These are phyloP conservation scores for Syncephalastrum sp. DNA, from an alignment of 371 early-diverging fungal species.

Conservation along the genomic window DNA sequence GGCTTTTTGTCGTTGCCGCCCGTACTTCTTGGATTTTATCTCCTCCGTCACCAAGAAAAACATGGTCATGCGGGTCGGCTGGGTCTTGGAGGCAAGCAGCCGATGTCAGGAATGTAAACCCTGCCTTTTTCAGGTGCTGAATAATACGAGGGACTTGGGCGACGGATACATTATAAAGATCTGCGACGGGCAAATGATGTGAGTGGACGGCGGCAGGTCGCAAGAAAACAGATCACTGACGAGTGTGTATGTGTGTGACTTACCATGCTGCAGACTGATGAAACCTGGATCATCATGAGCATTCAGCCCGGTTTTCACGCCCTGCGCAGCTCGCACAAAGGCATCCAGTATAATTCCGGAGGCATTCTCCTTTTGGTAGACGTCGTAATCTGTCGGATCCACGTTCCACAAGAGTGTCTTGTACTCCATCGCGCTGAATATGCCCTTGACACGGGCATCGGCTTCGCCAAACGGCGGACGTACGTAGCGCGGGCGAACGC, in stretches of 20 bases:
- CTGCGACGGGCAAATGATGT: constrained; percentile 7
- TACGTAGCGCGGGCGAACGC: constrained; percentile 54
- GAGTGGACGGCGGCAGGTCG: neutral
- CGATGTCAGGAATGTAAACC: too few relatives aligned
- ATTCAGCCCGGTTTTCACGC: constrained; percentile 23
- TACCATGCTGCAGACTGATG: constrained; percentile 44
- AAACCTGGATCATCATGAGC: constrained; percentile 32
- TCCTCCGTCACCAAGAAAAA: too few relatives aligned
- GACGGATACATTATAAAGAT: constrained; percentile 32
- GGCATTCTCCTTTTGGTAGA: constrained; percentile 22
- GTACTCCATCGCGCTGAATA: constrained; percentile 47
- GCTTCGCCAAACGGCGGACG: constrained; percentile 62
- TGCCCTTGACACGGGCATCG: constrained; percentile 44
- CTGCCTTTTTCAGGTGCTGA: constrained; percentile 5
- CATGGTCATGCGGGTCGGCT: too few relatives aligned
- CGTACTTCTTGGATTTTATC: too few relatives aligned
- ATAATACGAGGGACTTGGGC: constrained; percentile 30
- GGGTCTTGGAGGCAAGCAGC: too few relatives aligned
- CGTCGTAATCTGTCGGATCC: constrained; percentile 43
- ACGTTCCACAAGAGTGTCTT: constrained; percentile 52
- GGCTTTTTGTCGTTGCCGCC: too few relatives aligned
- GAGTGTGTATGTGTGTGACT: neutral
- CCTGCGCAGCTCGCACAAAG: constrained; percentile 19
- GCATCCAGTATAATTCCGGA: constrained; percentile 18
- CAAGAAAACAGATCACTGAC: too few relatives aligned